phyloP scores from a whole-genome alignment of 306 rosid genomes.

The Cicer arietinum region DNA sequence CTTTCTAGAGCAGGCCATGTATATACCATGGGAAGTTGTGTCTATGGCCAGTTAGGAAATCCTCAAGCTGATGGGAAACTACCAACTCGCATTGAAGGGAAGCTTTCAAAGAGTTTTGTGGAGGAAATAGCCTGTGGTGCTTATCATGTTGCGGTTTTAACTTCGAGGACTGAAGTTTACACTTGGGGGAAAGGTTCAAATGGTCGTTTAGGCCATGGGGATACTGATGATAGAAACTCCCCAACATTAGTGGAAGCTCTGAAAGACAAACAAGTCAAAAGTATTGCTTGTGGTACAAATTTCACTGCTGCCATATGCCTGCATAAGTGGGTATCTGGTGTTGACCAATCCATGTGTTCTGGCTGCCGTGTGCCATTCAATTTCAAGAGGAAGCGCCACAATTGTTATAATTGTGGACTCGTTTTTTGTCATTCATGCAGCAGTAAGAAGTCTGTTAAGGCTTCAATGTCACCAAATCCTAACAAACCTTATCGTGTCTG shows the following conservation, averaged over 20 bases:
- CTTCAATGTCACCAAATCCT: slow-evolving; percentile 99
- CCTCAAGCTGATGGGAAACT: slow-evolving; percentile 91
- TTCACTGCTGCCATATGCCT: slow-evolving; percentile 94
- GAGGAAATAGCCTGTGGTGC: slow-evolving; percentile 99
- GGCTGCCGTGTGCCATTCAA: slow-evolving; percentile 94
- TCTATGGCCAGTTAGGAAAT: slow-evolving; percentile 93
- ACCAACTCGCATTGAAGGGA: slow-evolving; percentile 83
- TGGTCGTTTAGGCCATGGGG: slow-evolving; percentile 98
- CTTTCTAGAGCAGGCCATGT: slow-evolving; percentile 88
- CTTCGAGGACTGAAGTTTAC: slow-evolving; percentile 93
- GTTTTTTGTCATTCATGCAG: slow-evolving; percentile 96
- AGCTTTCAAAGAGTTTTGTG: slow-evolving; percentile 83
- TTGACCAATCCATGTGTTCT: slow-evolving; percentile 97
- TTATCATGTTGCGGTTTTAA: slow-evolving; percentile 89
- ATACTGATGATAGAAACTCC: slow-evolving; percentile 76
- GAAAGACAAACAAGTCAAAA: slow-evolving; percentile 92
- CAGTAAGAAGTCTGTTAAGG: slow-evolving; percentile 92
- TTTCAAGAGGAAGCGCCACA: slow-evolving; percentile 96
- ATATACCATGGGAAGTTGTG: slow-evolving; percentile 95
- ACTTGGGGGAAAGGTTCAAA: slow-evolving; percentile 99
- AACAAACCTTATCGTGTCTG: slow-evolving; percentile 97
- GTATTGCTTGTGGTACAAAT: slow-evolving; percentile 92
- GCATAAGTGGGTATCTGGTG: slow-evolving; percentile 99
- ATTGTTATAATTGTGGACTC: slow-evolving; percentile 95
- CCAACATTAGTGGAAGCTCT: slow-evolving; percentile 89